These are phyloP conservation scores for Podospora tetraspora DNA, from an alignment of 495 filamentous ascomycete species.

Conservation along the genomic window DNA sequence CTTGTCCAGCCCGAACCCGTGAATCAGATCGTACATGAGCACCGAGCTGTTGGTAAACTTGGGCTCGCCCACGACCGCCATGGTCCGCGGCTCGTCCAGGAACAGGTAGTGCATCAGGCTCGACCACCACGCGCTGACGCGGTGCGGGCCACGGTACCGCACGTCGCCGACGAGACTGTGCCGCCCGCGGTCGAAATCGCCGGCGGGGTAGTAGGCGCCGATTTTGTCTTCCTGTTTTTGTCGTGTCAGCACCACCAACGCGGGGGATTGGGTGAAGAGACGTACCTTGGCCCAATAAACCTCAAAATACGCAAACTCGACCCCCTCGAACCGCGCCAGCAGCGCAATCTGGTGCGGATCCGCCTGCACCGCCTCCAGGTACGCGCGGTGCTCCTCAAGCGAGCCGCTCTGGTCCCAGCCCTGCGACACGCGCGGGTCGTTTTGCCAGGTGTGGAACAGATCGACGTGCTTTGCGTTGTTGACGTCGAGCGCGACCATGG, in stretches of 20 bases:
- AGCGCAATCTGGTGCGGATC: constrained; percentile 60
- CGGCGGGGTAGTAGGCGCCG: constrained; percentile 58
- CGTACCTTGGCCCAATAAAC: constrained; percentile 66
- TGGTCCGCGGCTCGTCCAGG: constrained; percentile 63
- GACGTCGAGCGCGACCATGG: constrained; percentile 58
- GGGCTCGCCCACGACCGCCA: constrained; percentile 59
- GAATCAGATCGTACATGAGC: constrained; percentile 60
- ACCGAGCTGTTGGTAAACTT: constrained; percentile 55
- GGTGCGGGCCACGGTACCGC: constrained; percentile 57
- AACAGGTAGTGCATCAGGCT: constrained; percentile 65
- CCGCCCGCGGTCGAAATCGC: constrained; percentile 61
- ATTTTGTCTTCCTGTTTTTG: constrained; percentile 56
- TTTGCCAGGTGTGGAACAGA: constrained; percentile 64
- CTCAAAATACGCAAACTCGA: constrained; percentile 62
- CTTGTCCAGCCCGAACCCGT: constrained; percentile 60
- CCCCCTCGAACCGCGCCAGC: constrained; percentile 57
- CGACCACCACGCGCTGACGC: constrained; percentile 65
- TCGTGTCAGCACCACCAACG: not conserved
- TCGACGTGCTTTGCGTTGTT: constrained; percentile 48
- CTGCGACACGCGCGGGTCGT: constrained; percentile 63
- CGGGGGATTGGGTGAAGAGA: not conserved
- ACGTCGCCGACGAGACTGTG: constrained; percentile 64
- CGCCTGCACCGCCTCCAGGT: constrained; percentile 53
- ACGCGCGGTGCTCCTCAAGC: constrained; percentile 57
- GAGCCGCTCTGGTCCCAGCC: constrained; percentile 66